A percentile compares a stretch with the other conserved stretches of the same genome.
These are phyloP conservation scores for Ananas comosus DNA, from an alignment of 176 grass and related monocot genomes.

Conservation along the genomic window DNA sequence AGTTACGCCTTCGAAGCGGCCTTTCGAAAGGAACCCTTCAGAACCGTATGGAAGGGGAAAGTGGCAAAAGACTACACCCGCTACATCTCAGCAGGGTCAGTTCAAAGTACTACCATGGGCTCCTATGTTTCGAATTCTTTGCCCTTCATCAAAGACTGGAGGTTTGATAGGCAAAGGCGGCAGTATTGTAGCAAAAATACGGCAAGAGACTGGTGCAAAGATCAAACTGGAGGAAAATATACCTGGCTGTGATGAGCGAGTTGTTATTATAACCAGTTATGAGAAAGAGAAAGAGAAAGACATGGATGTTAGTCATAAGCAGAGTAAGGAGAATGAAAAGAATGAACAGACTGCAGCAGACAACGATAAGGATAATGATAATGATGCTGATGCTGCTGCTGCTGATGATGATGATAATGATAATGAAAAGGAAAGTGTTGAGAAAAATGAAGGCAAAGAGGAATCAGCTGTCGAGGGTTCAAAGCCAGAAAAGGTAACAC, in stretches of 20 bases:
- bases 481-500: slow-evolving; percentile 33
- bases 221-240: slow-evolving; percentile 60
- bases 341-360: slow-evolving; percentile 13
- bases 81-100: slow-evolving; percentile 26
- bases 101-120: slow-evolving; percentile 32
- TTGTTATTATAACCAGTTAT: slow-evolving; percentile 43
- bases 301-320: slow-evolving; percentile 20
- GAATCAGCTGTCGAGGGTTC: slow-evolving; percentile 22
- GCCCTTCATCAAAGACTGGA: slow-evolving; percentile 62
- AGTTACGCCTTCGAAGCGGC: slow-evolving; percentile 57
- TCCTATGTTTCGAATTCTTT: slow-evolving; percentile 59
- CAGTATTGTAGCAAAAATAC: slow-evolving; percentile 63
- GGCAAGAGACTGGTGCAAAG: slow-evolving; percentile 52
- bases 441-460: slow-evolving; percentile 26
- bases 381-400: slow-evolving; percentile 20
- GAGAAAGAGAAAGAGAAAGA: slow-evolving; percentile 45
- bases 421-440: slow-evolving; percentile 22
- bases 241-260: slow-evolving; percentile 61
- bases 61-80: slow-evolving; percentile 51
- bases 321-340: slow-evolving; percentile 22
- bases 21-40: slow-evolving; percentile 42
- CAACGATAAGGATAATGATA: slow-evolving; percentile 16
- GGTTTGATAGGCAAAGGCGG: slow-evolving; percentile 84
- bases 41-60: slow-evolving; percentile 46
- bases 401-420: slow-evolving; percentile 5